These are phyloP conservation scores for Gossypium longicalyx DNA, from an alignment of 345 rosid genomes.

Conservation along the genomic window DNA sequence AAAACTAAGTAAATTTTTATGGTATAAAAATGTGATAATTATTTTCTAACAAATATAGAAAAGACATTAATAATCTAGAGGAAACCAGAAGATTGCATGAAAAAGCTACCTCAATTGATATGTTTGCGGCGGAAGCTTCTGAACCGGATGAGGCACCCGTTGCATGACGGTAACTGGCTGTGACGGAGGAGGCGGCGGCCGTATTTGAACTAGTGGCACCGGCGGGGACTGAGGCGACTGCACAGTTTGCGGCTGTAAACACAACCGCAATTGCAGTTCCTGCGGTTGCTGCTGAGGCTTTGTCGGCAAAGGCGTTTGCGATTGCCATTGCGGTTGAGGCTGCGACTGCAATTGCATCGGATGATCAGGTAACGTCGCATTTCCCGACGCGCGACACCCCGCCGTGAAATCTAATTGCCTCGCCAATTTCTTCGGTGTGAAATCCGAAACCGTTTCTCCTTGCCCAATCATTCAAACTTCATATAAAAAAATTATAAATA, in stretches of 20 bases:
- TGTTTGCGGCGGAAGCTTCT: slow-evolving; percentile 29
- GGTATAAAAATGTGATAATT: not conserved
- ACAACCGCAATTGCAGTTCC: slow-evolving; percentile 22
- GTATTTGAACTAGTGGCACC: slow-evolving; percentile 22
- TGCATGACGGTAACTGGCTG: slow-evolving; percentile 23
- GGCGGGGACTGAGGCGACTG: slow-evolving; percentile 16
- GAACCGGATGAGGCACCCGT: slow-evolving; percentile 39
- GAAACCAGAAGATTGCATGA: not conserved
- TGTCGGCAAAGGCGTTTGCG: slow-evolving; percentile 12
- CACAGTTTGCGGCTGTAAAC: slow-evolving; percentile 18
- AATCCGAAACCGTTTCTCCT: slow-evolving; percentile 38
- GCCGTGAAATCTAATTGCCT: slow-evolving; percentile 52
- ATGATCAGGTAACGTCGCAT: slow-evolving; percentile 25
- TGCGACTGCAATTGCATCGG: slow-evolving; percentile 9
- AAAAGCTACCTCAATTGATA: slow-evolving; percentile 31
- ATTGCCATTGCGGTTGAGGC: slow-evolving; percentile 19
- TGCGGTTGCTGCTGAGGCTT: slow-evolving; percentile 20
- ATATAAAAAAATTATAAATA: not conserved
- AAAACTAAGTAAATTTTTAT: not conserved
- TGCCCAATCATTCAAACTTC: slow-evolving; percentile 34
- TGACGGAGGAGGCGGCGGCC: slow-evolving; percentile 25
- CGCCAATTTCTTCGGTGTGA: slow-evolving; percentile 38
- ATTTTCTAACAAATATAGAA: not conserved
- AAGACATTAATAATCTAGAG: not conserved
- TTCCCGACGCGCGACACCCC: slow-evolving; percentile 27